These are phyloP conservation scores for Jaltomata sinuosa DNA, from an alignment of 257 asterid genomes.

Conservation along the genomic window DNA sequence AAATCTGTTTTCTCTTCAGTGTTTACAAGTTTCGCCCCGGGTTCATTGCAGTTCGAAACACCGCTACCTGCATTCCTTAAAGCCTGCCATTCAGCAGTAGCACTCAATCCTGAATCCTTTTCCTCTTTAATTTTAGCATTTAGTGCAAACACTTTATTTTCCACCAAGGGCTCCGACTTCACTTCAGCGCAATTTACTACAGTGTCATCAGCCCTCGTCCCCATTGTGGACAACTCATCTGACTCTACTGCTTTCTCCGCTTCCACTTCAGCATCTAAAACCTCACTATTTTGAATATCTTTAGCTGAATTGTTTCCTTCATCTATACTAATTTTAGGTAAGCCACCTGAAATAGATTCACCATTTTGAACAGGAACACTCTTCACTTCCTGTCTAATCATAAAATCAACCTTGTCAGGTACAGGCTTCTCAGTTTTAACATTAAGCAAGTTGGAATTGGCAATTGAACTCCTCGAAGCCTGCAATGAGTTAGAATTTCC, in stretches of 20 bases:
- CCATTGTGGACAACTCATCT: slow-evolving; percentile 11
- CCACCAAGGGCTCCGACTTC: slow-evolving; percentile 28
- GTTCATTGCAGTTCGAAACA: slow-evolving; percentile 18
- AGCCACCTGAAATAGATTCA: slow-evolving; percentile 11
- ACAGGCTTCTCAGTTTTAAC: slow-evolving; percentile 38
- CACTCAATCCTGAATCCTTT: slow-evolving; percentile 60
- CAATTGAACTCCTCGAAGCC: slow-evolving; percentile 8
- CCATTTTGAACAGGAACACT: slow-evolving; percentile 10
- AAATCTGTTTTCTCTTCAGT: slow-evolving; percentile 55
- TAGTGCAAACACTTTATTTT: slow-evolving; percentile 44
- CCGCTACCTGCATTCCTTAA: slow-evolving; percentile 44
- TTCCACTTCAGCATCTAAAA: not conserved
- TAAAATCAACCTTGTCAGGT: slow-evolving; percentile 16
- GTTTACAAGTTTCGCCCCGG: slow-evolving; percentile 20
- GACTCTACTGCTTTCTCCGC: slow-evolving; percentile 17
- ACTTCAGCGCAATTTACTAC: slow-evolving; percentile 20
- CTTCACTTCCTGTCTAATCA: slow-evolving; percentile 13
- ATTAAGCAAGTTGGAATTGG: slow-evolving; percentile 9
- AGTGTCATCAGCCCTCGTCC: slow-evolving; percentile 9
- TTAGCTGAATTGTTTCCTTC: slow-evolving; percentile 6
- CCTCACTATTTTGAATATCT: slow-evolving; percentile 6
- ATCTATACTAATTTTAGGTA: slow-evolving; percentile 6
- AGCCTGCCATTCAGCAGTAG: slow-evolving; percentile 74
- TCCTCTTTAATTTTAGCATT: slow-evolving; percentile 64
- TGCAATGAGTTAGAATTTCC: slow-evolving; percentile 14